Evolutionary conservation across 23 red algal genomes (phyloP).

Genomic region (Gracilariopsis chorda): DNA sequence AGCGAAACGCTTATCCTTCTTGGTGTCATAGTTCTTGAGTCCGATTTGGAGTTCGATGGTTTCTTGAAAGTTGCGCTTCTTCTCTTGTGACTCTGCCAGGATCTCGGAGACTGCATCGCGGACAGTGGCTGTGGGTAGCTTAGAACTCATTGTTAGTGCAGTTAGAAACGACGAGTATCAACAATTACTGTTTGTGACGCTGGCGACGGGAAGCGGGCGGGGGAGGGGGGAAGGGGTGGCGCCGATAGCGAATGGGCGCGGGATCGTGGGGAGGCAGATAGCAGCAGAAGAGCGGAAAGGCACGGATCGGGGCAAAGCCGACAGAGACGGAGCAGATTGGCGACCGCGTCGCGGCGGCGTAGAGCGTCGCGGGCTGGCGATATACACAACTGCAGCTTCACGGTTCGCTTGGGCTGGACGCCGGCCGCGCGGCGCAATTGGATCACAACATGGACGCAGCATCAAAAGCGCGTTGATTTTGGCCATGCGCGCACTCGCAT

Average conservation of each 20-base stretch:
- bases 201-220: no score
- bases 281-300: neutral
- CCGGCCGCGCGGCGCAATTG: neutral
- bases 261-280: no score
- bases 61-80: conserved; percentile 99
- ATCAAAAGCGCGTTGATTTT: no score
- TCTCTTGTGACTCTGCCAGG: conserved; percentile 81
- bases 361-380: neutral
- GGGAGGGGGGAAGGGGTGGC: no score
- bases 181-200: no score
- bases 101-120: conserved; percentile 92
- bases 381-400: no score
- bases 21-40: conserved; percentile 97
- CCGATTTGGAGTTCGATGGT: conserved; percentile 99
- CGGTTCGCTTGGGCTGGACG: neutral
- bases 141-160: conserved; percentile 53
- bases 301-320: neutral
- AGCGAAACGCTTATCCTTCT: conserved; percentile 99
- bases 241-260: no score
- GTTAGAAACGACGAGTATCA: neutral
- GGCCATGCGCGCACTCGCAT: no score
- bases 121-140: conserved; percentile 79
- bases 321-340: neutral
- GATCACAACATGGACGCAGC: no score
- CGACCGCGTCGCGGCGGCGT: neutral